Base-by-base conservation (phyloP, 2,329 filamentous ascomycete species). In the Apiospora rasikravindrae region DNA sequence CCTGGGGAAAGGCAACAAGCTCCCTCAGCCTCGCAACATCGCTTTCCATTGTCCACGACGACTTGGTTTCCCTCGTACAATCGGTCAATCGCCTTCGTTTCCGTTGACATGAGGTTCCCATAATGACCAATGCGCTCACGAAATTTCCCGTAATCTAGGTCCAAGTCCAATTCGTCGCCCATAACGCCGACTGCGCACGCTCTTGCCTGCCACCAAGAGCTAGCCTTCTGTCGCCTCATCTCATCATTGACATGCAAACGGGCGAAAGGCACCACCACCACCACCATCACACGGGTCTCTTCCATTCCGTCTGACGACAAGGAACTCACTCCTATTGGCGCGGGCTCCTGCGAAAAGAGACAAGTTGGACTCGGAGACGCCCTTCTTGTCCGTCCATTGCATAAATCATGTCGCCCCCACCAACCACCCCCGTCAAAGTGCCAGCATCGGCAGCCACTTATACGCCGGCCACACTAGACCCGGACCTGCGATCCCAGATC, bases 401-500 rank as follows among this genome's bases (percentile, higher is more conserved):
- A 61, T 61, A 74, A 78, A 78, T 61, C 71, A 87, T 87, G 85
- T 84, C 86, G 73, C 79, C 77, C 68, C 84, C 85, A 70, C 83
- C 87, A 47, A 84, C 88, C 29, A 70, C 37, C 40, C 88, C 89
- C 5, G 88, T 90, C 76, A 90, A 90, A 78, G 88, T 92, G 68
- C 88, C 90, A 19, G 82, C 87, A 8, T 86, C 88, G 44, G 88
- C 88, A n/a, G 84, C 89, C 3, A 87, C 85, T 76, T 90, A 92
- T 80, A 88, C 89, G 22, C 83, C 88, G 69, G 88, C 88, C 7
- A 92, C 88, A 11, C 85, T 89, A 71, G 90, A 92, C 76, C 84
- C 87, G 8, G 90, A 92, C 72, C 81, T 92, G 71, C 85, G 90
- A 29, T 91, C 89, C 2, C 86, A 91, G 76, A 89, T 92, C 77